phyloP scores from a whole-genome alignment of 305 asterid genomes.

The Fraxinus dipetala region DNA sequence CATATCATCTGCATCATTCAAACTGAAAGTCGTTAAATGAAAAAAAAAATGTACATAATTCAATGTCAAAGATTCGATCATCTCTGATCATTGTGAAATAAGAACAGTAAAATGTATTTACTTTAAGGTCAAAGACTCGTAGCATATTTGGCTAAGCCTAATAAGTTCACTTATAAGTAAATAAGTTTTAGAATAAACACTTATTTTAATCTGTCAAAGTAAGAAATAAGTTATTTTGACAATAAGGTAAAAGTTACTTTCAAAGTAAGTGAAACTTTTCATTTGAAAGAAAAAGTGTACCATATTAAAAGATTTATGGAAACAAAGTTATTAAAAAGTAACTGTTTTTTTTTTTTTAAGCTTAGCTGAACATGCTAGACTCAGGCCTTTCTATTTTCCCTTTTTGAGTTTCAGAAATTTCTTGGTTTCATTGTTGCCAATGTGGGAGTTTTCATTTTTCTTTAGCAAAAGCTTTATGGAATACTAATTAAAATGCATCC shows the following conservation, averaged over 20 bases:
- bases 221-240: not conserved
- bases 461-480: not conserved
- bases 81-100: not conserved
- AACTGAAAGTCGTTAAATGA: not conserved
- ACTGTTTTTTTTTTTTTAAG: not conserved
- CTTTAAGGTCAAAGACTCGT: not conserved
- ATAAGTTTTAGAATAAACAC: not conserved
- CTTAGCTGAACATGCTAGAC: not conserved
- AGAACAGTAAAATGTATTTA: not conserved
- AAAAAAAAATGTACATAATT: not conserved
- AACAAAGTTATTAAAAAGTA: not conserved
- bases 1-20: slow-evolving; percentile 63
- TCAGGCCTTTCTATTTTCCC: not conserved
- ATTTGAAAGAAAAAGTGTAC: not conserved
- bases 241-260: not conserved
- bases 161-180: not conserved
- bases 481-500: not conserved
- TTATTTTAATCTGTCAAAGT: not conserved
- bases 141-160: not conserved
- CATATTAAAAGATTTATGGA: not conserved
- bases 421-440: slow-evolving; percentile 11
- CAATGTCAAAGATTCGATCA: not conserved
- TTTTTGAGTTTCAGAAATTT: not conserved
- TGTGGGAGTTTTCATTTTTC: not conserved
- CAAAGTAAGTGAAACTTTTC: not conserved